Percentiles rank a stretch among this genome's conserved stretches.
These are phyloP conservation scores for Fallopia convolvulus DNA, from an alignment of 148 eudicot genomes.

Conservation along the genomic window DNA sequence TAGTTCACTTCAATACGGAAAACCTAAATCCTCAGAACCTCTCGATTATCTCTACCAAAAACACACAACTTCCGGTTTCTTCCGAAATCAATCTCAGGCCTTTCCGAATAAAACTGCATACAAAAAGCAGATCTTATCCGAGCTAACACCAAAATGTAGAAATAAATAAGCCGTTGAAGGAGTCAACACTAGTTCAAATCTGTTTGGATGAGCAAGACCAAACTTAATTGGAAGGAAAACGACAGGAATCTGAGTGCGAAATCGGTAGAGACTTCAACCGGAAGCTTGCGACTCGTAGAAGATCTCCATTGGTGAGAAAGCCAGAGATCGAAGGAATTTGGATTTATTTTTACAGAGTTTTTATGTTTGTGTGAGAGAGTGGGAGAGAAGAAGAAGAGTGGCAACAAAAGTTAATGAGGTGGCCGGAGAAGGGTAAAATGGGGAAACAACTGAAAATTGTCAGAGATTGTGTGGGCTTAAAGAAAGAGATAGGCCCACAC, in stretches of 20 bases:
- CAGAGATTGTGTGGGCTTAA: conserved; percentile 11
- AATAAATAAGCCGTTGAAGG: conserved; percentile 6
- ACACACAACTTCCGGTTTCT: background rate
- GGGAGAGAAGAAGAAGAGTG: conserved; percentile 9
- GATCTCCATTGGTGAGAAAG: conserved; percentile 8
- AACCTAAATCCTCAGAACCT: background rate
- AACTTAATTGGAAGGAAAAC: background rate
- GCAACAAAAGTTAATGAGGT: conserved; percentile 9
- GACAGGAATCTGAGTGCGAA: background rate
- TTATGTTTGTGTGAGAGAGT: conserved; percentile 5
- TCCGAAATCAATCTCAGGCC: background rate
- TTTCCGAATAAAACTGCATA: background rate
- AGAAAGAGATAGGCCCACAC: conserved; percentile 8
- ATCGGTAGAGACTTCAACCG: background rate
- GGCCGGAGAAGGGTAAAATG: conserved; percentile 18
- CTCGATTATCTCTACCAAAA: background rate
- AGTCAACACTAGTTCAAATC: background rate
- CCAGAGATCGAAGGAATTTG: background rate
- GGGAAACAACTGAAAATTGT: background rate
- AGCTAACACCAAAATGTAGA: background rate
- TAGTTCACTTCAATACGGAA: background rate
- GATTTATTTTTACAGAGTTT: background rate
- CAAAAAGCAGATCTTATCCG: background rate
- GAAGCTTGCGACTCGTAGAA: background rate
- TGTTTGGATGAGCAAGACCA: background rate